Evolutionary conservation across 2,329 filamentous ascomycete species (phyloP), one percentile per base, ranked within the genome.

Genomic region (Colletotrichum sp.): DNA sequence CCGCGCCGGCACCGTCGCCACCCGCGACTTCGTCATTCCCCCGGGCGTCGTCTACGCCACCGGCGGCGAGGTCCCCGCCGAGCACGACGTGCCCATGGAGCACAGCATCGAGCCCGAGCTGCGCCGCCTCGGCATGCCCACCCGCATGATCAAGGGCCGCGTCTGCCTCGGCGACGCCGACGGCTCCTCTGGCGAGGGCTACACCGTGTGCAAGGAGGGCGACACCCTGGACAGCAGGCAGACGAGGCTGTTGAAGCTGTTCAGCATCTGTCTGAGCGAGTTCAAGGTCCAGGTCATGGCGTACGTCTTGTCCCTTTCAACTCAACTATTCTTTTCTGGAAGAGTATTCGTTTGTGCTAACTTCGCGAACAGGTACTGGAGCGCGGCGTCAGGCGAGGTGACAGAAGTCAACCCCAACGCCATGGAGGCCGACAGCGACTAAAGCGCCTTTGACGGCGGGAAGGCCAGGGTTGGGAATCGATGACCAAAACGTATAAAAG

Each of bases 201-300:
- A 96, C 83, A 90, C 90, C 12, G 92, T 99, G 66, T 99, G 96
- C 87, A 93, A 92, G 81, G 93, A 96, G 85, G 97, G 96, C 13
- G 92, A 98, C 83, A 90, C 92, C 60, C 87, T 99, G 79, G 96
- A 98, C 85, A 96, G 95, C 79, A 91, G 96, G 81, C 97, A 99
- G 90, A 98, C 97, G 73, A 94, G 96, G 78, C 87, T 99, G 82
- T 86, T 99, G 85, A 99, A 99, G 91, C 90, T 98, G 81, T 99
- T 99, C 86, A 94, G 95, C 69, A 92, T 98, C 73, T 95, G 95
- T 78, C 92, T 97, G 86, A 95, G 95, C 74, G 96, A 99, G 87
- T 99, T 99, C 88, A 93, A 90, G 84, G 93, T 99, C 74, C 90
- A 92, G 81, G 87, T 98, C 79, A 87, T 94, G 84, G 96, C 96